A percentile compares a stretch with the other conserved stretches of the same genome.
Conservation (phyloP, 306 rosid species). For the Aeschynomene evenia region DNA sequence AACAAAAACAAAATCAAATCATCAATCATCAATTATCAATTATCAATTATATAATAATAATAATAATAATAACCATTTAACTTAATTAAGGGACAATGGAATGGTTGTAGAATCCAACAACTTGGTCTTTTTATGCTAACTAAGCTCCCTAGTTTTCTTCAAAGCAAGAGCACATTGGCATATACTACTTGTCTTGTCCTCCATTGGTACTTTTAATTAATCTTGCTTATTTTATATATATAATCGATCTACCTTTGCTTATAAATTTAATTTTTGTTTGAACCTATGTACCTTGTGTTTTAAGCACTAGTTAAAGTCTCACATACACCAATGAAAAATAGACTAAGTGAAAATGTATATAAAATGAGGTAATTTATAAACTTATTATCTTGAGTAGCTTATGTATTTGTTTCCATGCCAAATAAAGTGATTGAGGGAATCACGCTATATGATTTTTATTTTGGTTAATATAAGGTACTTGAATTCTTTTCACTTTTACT, state of each 20-base stretch:
- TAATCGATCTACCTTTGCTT: no score
- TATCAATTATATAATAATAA: no score
- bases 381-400: no score
- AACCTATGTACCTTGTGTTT: no score
- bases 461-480: not conserved
- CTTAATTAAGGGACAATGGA: not conserved
- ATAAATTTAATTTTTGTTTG: no score
- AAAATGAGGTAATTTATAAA: no score
- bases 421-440: not conserved
- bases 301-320: no score
- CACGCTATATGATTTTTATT: not conserved
- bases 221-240: not conserved
- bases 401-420: not conserved
- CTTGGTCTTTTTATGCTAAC: not conserved
- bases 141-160: constrained; percentile 3
- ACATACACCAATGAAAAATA: no score
- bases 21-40: no score
- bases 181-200: not conserved
- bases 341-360: no score
- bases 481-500: not conserved
- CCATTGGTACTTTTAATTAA: not conserved
- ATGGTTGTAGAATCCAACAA: not conserved
- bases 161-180: not conserved
- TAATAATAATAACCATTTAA: no score
- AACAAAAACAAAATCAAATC: not conserved